Evolutionary conservation across 352 stramenopile genomes (phyloP), one percentile per base, ranked within the genome.

Genomic region (Phytophthora pluvialis): DNA sequence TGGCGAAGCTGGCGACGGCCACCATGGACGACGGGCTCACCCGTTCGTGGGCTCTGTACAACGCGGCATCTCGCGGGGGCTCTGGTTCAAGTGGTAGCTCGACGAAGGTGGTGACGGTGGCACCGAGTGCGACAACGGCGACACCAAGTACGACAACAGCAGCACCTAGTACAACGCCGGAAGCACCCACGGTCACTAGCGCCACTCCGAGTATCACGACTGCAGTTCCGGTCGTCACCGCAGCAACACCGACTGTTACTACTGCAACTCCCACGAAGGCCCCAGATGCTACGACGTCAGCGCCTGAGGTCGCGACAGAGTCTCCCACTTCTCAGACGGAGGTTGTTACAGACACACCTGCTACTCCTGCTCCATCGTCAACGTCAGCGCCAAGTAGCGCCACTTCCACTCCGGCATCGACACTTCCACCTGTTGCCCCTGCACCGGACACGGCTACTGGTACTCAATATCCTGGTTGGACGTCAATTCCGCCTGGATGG

Each of bases 381-480:
- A 39, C 44, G 8, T 6, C 25, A 16, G 28, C 32, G 6, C 55
- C 62, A 33, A 63, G 36, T 59, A 40, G n/a, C 9, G n/a, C 38
- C 38, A 28, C 36, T 2, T 28, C 60, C 26, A 44, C 11, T 32
- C 45, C 61, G 25, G 25, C 39, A 29, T 36, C 58, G 35, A 46
- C 31, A 28, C 49, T 3, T 28, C 28, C 21, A 15, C 40, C 55
- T 51, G n/a, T 36, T 39, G 43, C 36, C n/a, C 16, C 40, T 33
- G 46, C 42, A 16, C 46, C 63, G 28, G 56, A 45, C 1, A 43
- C 56, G 25, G 36, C 1, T 33, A 48, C 26, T 5, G 49, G 33
- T 29, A 51, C 53, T 31, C 25, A 64, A 46, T 60, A 64, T 39
- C 61, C 61, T 49, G 59, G 59, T n/a, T 67, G 59, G 59, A 67